A percentile compares a stretch with the other conserved stretches of the same genome.
Evolutionary conservation across 2,329 filamentous ascomycete species (phyloP).

Genomic region (Epichloe brachyelytri): DNA sequence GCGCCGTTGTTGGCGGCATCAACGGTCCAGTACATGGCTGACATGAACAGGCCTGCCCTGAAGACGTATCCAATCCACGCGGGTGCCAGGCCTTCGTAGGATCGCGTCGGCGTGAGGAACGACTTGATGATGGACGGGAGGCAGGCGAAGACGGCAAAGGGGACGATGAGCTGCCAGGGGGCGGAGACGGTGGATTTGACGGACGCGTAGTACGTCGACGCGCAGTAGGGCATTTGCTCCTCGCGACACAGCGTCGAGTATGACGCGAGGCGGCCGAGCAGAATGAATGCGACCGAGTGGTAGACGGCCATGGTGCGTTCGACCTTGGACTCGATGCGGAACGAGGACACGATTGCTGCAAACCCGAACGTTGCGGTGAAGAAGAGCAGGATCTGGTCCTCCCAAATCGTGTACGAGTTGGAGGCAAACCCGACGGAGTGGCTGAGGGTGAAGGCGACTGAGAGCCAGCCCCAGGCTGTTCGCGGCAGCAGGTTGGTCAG

Average conservation of each 20-base stretch:
- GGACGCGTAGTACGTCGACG: conserved; percentile 90
- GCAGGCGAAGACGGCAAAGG: conserved; percentile 57
- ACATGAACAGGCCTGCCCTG: conserved; percentile 60
- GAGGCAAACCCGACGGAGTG: conserved; percentile 92
- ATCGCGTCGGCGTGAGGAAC: conserved; percentile 70
- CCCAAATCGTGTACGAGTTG: conserved; percentile 98
- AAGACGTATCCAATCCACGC: conserved; percentile 75
- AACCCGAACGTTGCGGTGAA: conserved; percentile 82
- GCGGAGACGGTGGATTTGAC: conserved; percentile 85
- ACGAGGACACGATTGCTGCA: conserved; percentile 58
- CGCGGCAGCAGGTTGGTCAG: conserved; percentile 48
- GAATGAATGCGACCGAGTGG: conserved; percentile 72
- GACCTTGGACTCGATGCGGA: conserved; percentile 52
- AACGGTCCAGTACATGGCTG: conserved; percentile 74
- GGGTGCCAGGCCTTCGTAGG: conserved; percentile 75
- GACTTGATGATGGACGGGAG: conserved; percentile 66
- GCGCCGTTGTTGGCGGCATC: conserved; percentile 79
- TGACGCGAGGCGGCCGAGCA: conserved; percentile 68
- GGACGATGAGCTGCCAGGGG: conserved; percentile 74
- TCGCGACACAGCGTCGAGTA: conserved; percentile 89
- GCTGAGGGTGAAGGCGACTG: conserved; percentile 65
- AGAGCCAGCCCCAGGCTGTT: conserved; percentile 83
- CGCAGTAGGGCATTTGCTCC: conserved; percentile 96
- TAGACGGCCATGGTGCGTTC: conserved; percentile 69
- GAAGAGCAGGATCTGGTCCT: conserved; percentile 87